Evolutionary conservation across 257 asterid species (phyloP).

Genomic region (Przewalskia tangutica): DNA sequence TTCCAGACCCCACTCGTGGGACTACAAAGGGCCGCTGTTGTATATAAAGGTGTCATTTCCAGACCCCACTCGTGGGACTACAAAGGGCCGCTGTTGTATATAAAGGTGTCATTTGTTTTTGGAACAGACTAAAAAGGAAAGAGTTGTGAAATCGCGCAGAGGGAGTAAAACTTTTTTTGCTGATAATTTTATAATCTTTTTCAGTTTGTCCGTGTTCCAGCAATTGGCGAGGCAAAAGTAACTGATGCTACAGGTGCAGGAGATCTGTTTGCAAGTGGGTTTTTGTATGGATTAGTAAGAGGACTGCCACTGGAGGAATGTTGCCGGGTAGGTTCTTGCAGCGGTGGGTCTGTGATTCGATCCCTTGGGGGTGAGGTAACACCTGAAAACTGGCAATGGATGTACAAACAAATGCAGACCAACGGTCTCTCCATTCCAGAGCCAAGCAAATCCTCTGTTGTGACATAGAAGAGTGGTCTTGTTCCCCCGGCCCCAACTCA

Average conservation of each 20-base stretch:
- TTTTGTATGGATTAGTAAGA: conserved; percentile 77
- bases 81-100: no score
- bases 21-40: no score
- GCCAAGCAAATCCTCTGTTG: not conserved
- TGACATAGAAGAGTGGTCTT: not conserved
- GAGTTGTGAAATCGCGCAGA: not conserved
- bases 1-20: no score
- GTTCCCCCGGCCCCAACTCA: not conserved
- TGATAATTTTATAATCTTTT: not conserved
- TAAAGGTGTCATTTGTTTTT: no score
- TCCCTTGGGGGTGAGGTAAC: conserved; percentile 90
- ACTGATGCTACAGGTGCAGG: conserved; percentile 98
- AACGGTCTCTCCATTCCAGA: conserved; percentile 46
- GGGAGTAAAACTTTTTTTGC: no score
- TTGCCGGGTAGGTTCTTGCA: conserved; percentile 81
- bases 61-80: no score
- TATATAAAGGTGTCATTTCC: no score
- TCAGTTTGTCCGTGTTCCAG: conserved; percentile 73
- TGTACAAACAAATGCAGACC: conserved; percentile 70
- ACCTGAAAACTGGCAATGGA: conserved; percentile 91
- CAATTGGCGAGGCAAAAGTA: conserved; percentile 64
- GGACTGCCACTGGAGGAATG: conserved; percentile 75
- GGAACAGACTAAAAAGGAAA: not conserved
- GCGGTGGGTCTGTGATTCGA: conserved; percentile 88
- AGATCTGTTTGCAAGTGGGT: conserved; percentile 92